Evolutionary conservation across 2,329 filamentous ascomycete species (phyloP).

Genomic region (Cyphellophora attinorum): DNA sequence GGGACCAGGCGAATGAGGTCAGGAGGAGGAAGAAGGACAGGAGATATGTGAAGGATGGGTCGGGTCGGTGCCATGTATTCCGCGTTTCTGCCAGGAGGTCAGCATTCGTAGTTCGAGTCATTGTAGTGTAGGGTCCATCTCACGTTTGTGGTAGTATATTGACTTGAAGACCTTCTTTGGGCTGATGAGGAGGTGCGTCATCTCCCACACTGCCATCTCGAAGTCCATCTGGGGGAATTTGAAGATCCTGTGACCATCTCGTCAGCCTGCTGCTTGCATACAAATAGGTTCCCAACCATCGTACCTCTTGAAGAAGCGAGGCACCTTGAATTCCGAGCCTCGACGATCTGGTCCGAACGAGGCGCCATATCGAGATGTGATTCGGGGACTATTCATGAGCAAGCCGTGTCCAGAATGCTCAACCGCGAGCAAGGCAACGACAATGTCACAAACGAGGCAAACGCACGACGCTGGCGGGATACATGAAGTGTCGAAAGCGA

Average conservation of each 20-base stretch:
- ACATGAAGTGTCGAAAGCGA: no score
- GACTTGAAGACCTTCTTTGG: conserved; percentile 63
- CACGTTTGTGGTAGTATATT: conserved; percentile 56
- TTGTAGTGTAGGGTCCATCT: not conserved
- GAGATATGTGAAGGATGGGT: conserved; percentile 61
- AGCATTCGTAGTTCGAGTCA: conserved; percentile 6
- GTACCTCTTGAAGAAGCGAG: conserved; percentile 56
- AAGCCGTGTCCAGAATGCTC: no score
- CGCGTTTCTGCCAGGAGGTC: conserved; percentile 46
- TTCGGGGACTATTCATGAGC: conserved; percentile 42
- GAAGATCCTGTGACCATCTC: conserved; percentile 42
- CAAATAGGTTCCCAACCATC: not conserved
- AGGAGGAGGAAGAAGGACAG: conserved; percentile 56
- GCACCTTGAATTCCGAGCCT: conserved; percentile 48
- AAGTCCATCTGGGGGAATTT: conserved; percentile 69
- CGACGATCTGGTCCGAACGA: conserved; percentile 45
- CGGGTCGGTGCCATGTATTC: conserved; percentile 60
- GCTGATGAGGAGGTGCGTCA: conserved; percentile 57
- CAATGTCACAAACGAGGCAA: no score
- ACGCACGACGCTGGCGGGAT: no score
- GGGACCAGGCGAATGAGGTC: conserved; percentile 48
- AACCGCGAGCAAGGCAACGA: no score
- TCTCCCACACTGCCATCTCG: conserved; percentile 65
- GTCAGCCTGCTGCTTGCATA: conserved; percentile 10
- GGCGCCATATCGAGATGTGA: conserved; percentile 48